These are phyloP conservation scores for Magnusiomyces magnusii DNA, from an alignment of 1,139 yeast genomes.

Conservation along the genomic window DNA sequence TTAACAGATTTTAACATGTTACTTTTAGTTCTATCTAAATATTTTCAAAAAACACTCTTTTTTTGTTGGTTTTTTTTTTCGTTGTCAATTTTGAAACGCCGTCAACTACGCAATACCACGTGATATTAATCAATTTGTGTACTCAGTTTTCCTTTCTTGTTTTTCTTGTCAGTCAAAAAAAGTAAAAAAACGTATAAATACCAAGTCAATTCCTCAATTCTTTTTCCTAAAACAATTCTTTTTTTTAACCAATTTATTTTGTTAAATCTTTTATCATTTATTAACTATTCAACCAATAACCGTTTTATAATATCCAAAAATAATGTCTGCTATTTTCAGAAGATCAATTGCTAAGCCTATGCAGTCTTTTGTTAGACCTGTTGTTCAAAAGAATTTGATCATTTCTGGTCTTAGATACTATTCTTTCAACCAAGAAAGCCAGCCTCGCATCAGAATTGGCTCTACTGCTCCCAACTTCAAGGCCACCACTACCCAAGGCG, in stretches of 20 bases:
- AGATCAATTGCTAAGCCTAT: neutral
- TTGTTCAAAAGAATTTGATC: neutral
- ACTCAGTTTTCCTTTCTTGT: neutral
- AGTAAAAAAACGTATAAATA: too few relatives aligned
- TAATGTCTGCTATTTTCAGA: neutral
- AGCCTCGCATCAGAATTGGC: constrained; percentile 49
- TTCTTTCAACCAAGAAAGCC: constrained; percentile 18
- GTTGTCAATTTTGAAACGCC: too few relatives aligned
- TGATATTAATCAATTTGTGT: neutral
- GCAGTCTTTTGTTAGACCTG: neutral
- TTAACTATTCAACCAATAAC: too few relatives aligned
- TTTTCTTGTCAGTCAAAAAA: too few relatives aligned
- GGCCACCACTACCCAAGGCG: constrained; percentile 65
- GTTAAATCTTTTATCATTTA: neutral
- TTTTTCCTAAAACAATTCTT: neutral
- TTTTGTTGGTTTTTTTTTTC: too few relatives aligned
- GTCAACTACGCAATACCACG: neutral
- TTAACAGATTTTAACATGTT: too few relatives aligned
- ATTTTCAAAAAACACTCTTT: too few relatives aligned
- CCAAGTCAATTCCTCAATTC: too few relatives aligned
- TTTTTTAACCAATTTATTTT: too few relatives aligned
- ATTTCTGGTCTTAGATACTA: neutral
- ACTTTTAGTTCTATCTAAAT: too few relatives aligned
- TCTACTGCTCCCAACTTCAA: constrained; percentile 77
- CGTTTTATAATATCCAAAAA: too few relatives aligned